phyloP scores from a whole-genome alignment of 2,329 filamentous ascomycete genomes.

The Stagonosporopsis rhizophila region DNA sequence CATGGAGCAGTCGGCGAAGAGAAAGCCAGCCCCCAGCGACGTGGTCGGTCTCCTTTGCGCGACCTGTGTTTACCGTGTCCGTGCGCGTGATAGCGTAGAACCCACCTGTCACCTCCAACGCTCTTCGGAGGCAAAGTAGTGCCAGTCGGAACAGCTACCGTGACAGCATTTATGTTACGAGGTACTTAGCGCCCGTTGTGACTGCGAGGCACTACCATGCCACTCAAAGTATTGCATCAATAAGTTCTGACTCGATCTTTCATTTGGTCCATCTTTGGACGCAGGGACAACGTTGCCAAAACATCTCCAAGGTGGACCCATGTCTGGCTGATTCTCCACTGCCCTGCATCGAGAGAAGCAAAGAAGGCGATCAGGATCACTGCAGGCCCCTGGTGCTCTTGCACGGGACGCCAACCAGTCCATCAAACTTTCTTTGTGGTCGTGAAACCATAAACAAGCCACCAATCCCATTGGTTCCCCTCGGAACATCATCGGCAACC shows the following conservation, averaged over 20 bases:
- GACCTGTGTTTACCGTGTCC: background rate
- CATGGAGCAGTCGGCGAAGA: slow-evolving; percentile 18
- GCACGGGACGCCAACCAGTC: no score
- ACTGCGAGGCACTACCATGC: no score
- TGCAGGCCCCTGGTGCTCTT: no score
- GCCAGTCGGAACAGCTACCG: slow-evolving; percentile 17
- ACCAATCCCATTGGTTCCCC: no score
- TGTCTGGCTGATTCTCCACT: slow-evolving; percentile 9
- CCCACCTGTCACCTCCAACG: slow-evolving; percentile 9
- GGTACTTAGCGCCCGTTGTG: background rate
- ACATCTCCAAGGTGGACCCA: background rate
- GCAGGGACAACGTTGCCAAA: slow-evolving; percentile 2
- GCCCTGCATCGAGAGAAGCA: slow-evolving; percentile 6
- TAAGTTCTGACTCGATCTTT: background rate
- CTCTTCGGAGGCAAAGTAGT: background rate
- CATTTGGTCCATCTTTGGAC: background rate
- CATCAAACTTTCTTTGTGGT: no score
- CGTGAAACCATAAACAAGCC: no score
- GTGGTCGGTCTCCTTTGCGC: slow-evolving; percentile 15
- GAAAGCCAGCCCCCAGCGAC: background rate
- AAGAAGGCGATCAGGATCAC: background rate
- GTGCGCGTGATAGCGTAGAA: background rate
- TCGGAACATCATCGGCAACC: no score
- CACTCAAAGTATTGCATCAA: slow-evolving; percentile 5
- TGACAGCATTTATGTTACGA: background rate